Evolutionary conservation across 805 yeast species (phyloP), one percentile per base, ranked within the genome.

Genomic region (Candida nitratophila): DNA sequence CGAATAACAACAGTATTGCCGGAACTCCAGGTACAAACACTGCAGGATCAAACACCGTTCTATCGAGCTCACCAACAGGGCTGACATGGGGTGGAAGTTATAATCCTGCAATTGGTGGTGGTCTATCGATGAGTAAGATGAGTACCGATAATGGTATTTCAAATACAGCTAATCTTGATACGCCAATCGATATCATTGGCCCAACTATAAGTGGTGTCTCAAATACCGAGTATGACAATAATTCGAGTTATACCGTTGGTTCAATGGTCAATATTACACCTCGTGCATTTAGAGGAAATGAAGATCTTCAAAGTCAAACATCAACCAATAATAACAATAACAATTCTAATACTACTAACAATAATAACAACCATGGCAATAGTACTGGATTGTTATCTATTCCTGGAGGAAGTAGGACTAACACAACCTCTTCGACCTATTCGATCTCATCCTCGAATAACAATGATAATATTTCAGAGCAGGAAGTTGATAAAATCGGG

Each of bases 401-500:
- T 7, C 27, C 27, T 6, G 27, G 27, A 7, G 27, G 27, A 24
- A 10, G 27, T 10, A 20, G 22, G 16, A 12, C 15, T 15, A 37
- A 37, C 5, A 12, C 14, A 16, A 16, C 32, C 2, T 37, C 26
- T 6, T 47, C 54, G 6, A 24, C 27, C 27, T 40, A 32, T 20
- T 42, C 40, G 2, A 42, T 46, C 11, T 51, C 54, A 11, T 49
- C 54, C 4, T 45, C 56, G 9, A 53, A 54, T 30, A 58, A 63
- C 4, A n/a, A n/a, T n/a, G 57, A 55, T 24, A 7, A 7, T 20
- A 20, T 46, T 47, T 20, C 39, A 26, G 47, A 39, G 30, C 43
- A 40, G n/a, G 41, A 39, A 4, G 14, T 4, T 14, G 41, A 39
- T 6, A 39, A 39, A 29, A 3, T n/a, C 11, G 7, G 4, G 3